Conservation (phyloP, 75 land plant species). For the Azolla pinnata region DNA sequence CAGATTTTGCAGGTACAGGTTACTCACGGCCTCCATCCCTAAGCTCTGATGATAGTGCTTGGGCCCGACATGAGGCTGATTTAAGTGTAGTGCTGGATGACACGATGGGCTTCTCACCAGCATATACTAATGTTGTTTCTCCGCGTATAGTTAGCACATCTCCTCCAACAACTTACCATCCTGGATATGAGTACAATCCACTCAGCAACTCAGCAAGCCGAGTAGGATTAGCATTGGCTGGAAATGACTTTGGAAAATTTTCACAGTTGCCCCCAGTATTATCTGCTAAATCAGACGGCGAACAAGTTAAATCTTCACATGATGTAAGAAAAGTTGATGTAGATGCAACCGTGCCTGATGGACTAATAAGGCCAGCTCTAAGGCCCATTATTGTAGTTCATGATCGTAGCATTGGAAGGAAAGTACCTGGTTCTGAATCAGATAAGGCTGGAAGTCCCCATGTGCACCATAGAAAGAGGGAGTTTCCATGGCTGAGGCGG, state of each 20-base stretch:
- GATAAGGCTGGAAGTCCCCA: constrained; percentile 69
- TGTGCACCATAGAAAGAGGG: constrained; percentile 46
- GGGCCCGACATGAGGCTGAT: constrained; percentile 96
- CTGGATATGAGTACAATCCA: constrained; percentile 49
- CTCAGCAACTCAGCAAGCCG: neutral
- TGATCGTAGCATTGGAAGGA: constrained; percentile 36
- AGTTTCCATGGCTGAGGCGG: constrained; percentile 50
- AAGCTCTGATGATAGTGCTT: constrained; percentile 93
- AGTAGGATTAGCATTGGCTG: constrained; percentile 36
- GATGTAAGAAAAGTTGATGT: constrained; percentile 26
- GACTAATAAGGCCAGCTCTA: constrained; percentile 48
- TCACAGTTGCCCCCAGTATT: constrained; percentile 24
- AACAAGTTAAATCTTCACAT: constrained; percentile 23
- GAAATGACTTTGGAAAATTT: constrained; percentile 40
- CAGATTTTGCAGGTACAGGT: constrained; percentile 65
- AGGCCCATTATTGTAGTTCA: constrained; percentile 70
- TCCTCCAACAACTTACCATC: constrained; percentile 55
- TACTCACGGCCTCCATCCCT: constrained; percentile 93
- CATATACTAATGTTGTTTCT: constrained; percentile 1
- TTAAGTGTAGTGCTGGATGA: constrained; percentile 77
- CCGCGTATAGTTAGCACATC: constrained; percentile 20
- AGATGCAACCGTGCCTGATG: constrained; percentile 49
- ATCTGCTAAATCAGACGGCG: constrained; percentile 36
- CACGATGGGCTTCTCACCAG: constrained; percentile 55
- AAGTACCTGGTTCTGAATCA: constrained; percentile 49